These are phyloP conservation scores for Galeopsis tetrahit DNA, from an alignment of 257 asterid genomes.

Conservation along the genomic window DNA sequence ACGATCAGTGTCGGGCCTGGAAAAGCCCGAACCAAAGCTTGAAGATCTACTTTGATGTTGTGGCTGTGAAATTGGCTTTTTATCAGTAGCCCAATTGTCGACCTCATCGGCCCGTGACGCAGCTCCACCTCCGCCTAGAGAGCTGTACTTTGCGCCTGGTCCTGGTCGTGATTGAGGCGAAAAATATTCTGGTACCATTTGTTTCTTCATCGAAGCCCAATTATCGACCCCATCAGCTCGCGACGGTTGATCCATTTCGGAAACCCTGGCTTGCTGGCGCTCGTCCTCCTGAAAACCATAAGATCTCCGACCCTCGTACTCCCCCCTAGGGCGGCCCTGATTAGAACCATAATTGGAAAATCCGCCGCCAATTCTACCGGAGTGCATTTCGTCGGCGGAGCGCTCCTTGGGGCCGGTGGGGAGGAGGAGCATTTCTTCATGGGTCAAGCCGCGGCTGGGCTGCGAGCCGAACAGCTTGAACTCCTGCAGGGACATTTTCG, in stretches of 20 bases:
- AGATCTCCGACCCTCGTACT: slow-evolving; percentile 62
- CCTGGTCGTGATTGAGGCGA: slow-evolving; percentile 43
- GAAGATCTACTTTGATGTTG: slow-evolving; percentile 53
- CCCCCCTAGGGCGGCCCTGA: slow-evolving; percentile 56
- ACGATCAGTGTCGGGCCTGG: slow-evolving; percentile 67
- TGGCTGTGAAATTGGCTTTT: slow-evolving; percentile 51
- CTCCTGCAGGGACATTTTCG: slow-evolving; percentile 80
- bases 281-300: slow-evolving; percentile 69
- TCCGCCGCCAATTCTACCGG: slow-evolving; percentile 82
- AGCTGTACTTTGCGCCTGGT: slow-evolving; percentile 42
- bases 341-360: slow-evolving; percentile 70
- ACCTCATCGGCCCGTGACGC: slow-evolving; percentile 87
- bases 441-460: slow-evolving; percentile 55
- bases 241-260: slow-evolving; percentile 71
- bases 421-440: slow-evolving; percentile 73
- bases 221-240: slow-evolving; percentile 90
- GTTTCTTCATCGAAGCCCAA: slow-evolving; percentile 82
- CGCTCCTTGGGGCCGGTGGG: slow-evolving; percentile 97
- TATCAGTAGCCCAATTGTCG: slow-evolving; percentile 77
- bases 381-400: slow-evolving; percentile 70
- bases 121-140: slow-evolving; percentile 76
- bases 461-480: slow-evolving; percentile 52
- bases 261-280: slow-evolving; percentile 57
- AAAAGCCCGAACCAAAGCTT: slow-evolving; percentile 53
- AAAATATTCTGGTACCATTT: slow-evolving; percentile 47